Conservation (phyloP, 108 stramenopile genomes). For the Mediolabrus comicus region DNA sequence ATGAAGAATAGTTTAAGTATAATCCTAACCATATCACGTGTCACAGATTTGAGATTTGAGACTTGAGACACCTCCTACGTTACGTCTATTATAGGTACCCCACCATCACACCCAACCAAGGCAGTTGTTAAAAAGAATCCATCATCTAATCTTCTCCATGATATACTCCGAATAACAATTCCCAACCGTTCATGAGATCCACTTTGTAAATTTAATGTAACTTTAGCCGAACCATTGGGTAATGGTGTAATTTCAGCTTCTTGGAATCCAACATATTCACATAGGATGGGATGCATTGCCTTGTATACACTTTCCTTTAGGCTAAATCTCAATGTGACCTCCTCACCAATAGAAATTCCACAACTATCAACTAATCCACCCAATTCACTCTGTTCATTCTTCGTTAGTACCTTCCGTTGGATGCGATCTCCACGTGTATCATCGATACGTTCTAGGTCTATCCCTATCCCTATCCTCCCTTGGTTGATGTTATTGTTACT, state of each 20-base stretch:
- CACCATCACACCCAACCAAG: constrained; percentile 39
- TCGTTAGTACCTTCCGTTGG: constrained; percentile 66
- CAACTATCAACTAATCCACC: constrained; percentile 49
- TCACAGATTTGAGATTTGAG: too few relatives aligned
- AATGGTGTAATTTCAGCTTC: constrained; percentile 78
- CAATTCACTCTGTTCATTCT: constrained; percentile 50
- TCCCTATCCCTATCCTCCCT: constrained; percentile 52
- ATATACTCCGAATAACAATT: constrained; percentile 47
- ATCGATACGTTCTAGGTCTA: constrained; percentile 71
- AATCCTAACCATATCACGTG: too few relatives aligned
- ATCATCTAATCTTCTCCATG: constrained; percentile 53
- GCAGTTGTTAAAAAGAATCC: constrained; percentile 58
- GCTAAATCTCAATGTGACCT: constrained; percentile 81
- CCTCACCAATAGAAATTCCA: constrained; percentile 64
- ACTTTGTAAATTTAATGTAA: constrained; percentile 45
- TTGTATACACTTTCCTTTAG: constrained; percentile 89
- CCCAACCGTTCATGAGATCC: constrained; percentile 46
- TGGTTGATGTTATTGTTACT: neutral
- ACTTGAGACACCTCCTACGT: too few relatives aligned
- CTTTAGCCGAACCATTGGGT: constrained; percentile 71
- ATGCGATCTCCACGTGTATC: constrained; percentile 50
- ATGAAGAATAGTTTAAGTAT: too few relatives aligned
- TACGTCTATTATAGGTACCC: too few relatives aligned
- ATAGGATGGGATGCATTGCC: constrained; percentile 77
- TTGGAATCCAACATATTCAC: constrained; percentile 84